Conservation (phyloP, 176 grass and related monocot genomes). For the Triticum urartu region DNA sequence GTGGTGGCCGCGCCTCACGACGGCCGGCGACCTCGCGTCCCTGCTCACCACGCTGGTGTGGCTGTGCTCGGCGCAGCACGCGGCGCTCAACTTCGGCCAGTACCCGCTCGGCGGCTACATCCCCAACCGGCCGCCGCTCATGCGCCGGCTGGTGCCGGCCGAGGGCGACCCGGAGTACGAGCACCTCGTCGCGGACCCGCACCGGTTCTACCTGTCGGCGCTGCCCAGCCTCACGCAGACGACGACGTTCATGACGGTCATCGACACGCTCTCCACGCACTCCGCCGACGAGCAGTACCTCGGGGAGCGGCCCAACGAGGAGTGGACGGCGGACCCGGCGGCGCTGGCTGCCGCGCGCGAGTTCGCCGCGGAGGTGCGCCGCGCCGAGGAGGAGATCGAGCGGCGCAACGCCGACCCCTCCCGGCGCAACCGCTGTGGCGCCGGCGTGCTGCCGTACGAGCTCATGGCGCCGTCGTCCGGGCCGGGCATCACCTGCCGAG, state of each 20-base stretch:
- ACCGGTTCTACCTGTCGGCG: slow-evolving; percentile 82
- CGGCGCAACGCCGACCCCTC: slow-evolving; percentile 57
- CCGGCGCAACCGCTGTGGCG: slow-evolving; percentile 70
- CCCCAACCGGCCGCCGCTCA: slow-evolving; percentile 87
- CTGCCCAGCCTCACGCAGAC: slow-evolving; percentile 82
- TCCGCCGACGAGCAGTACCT: slow-evolving; percentile 94
- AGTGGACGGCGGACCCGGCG: slow-evolving; percentile 70
- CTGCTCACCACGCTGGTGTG: slow-evolving; percentile 82
- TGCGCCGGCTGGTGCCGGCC: slow-evolving; percentile 81
- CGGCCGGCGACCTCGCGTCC: slow-evolving; percentile 52
- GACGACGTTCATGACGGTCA: slow-evolving; percentile 97
- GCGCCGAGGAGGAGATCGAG: slow-evolving; percentile 73
- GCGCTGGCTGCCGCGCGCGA: slow-evolving; percentile 49
- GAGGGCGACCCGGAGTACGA: slow-evolving; percentile 82
- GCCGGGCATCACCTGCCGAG: slow-evolving; percentile 83
- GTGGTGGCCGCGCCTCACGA: slow-evolving; percentile 81
- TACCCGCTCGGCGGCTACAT: slow-evolving; percentile 94
- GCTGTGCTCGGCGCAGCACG: slow-evolving; percentile 93
- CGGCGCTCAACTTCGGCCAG: slow-evolving; percentile 96
- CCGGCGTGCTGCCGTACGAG: slow-evolving; percentile 90
- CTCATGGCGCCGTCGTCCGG: slow-evolving; percentile 78
- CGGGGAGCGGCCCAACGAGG: slow-evolving; percentile 63
- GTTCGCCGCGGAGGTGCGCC: slow-evolving; percentile 56
- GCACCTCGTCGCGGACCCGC: slow-evolving; percentile 62
- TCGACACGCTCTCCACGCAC: slow-evolving; percentile 97